Conservation (phyloP, 2,329 filamentous ascomycete genomes). For the Phialophora tarda region DNA sequence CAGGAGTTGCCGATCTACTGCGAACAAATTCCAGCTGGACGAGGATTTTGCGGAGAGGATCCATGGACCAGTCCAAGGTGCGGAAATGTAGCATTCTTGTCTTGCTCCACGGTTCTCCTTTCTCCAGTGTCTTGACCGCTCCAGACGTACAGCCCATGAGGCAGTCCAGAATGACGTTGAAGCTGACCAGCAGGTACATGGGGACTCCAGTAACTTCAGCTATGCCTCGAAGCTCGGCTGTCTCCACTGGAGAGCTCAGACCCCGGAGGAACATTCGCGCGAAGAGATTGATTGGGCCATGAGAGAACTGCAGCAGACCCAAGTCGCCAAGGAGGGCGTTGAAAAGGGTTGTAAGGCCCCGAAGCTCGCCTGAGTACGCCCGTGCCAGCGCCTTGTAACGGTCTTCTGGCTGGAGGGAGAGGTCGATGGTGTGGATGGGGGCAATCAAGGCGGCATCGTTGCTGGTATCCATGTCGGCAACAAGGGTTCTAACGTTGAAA, state of each 20-base stretch:
- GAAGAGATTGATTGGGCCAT: constrained; percentile 45
- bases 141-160: constrained; percentile 71
- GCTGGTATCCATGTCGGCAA: constrained; percentile 3
- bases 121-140: constrained; percentile 44
- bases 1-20: constrained; percentile 35
- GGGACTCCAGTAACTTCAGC: constrained; percentile 57
- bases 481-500: neutral
- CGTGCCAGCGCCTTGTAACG: constrained; percentile 58
- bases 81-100: constrained; percentile 49
- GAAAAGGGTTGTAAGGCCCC: constrained; percentile 56
- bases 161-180: constrained; percentile 68
- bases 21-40: constrained; percentile 59
- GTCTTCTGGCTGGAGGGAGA: constrained; percentile 59
- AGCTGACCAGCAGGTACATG: constrained; percentile 65
- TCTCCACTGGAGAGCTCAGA: constrained; percentile 63
- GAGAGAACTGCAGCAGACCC: constrained; percentile 38
- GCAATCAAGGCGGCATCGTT: neutral
- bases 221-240: constrained; percentile 66
- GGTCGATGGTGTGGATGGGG: constrained; percentile 52
- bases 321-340: constrained; percentile 54
- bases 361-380: constrained; percentile 53
- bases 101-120: constrained; percentile 26
- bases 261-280: constrained; percentile 57
- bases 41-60: constrained; percentile 55
- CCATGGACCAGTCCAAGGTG: constrained; percentile 62